phyloP scores from a whole-genome alignment of 2,329 filamentous ascomycete species.

The Tricladium varicosporioides region DNA sequence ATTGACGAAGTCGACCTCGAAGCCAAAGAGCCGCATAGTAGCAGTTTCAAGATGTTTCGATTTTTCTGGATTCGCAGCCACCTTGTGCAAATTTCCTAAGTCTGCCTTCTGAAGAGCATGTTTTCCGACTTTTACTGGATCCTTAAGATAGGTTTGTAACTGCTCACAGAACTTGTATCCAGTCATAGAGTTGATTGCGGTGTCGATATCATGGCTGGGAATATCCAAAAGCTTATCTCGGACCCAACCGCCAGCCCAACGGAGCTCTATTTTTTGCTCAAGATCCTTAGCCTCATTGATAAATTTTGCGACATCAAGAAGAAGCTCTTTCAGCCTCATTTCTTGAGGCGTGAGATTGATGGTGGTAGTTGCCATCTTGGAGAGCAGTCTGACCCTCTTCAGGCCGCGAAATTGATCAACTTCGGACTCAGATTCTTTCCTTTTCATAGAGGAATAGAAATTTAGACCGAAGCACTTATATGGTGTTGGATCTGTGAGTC shows the following conservation, averaged over 20 bases:
- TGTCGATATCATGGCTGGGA: slow-evolving; percentile 77
- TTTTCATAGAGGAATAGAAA: slow-evolving; percentile 26
- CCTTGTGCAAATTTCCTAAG: slow-evolving; percentile 78
- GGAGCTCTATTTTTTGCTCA: slow-evolving; percentile 58
- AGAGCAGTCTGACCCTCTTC: slow-evolving; percentile 19
- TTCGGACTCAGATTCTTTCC: slow-evolving; percentile 33
- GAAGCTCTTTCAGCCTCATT: slow-evolving; percentile 66
- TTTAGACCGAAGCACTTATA: not conserved
- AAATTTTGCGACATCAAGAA: slow-evolving; percentile 77
- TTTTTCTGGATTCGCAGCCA: slow-evolving; percentile 90
- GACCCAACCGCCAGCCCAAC: slow-evolving; percentile 86
- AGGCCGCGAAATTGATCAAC: slow-evolving; percentile 17
- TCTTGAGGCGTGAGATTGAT: slow-evolving; percentile 69
- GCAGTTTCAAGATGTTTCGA: slow-evolving; percentile 95
- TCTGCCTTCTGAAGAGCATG: slow-evolving; percentile 57
- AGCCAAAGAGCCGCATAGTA: slow-evolving; percentile 78
- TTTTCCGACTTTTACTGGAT: slow-evolving; percentile 56
- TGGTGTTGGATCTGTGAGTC: slow-evolving; percentile 12
- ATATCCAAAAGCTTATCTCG: slow-evolving; percentile 76
- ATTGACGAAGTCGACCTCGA: slow-evolving; percentile 94
- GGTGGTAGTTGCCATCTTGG: slow-evolving; percentile 24
- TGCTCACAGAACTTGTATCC: slow-evolving; percentile 71
- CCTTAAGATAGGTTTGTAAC: slow-evolving; percentile 66
- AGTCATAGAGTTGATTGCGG: slow-evolving; percentile 83
- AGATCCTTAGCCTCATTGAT: slow-evolving; percentile 53